Evolutionary conservation across 2,329 filamentous ascomycete species (phyloP).

Genomic region (Ampelomyces quisqualis): DNA sequence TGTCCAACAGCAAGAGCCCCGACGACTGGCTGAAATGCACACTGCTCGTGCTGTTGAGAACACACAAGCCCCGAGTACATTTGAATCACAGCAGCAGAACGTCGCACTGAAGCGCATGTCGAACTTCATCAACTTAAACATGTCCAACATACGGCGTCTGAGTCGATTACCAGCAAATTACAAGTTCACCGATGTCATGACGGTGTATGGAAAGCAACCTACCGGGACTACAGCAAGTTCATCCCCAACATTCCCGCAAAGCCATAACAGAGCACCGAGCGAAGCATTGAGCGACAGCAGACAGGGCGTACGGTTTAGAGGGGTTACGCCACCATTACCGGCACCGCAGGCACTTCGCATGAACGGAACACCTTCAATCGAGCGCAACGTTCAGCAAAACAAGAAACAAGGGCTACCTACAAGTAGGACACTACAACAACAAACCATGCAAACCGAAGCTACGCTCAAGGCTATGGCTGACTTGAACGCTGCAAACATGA

Average conservation of each 20-base stretch:
- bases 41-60: slow-evolving; percentile 14
- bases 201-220: slow-evolving; percentile 18
- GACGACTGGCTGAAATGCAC: slow-evolving; percentile 19
- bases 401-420: slow-evolving; percentile 5
- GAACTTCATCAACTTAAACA: slow-evolving; percentile 19
- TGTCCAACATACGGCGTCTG: slow-evolving; percentile 20
- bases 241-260: neutral
- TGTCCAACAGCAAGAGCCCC: slow-evolving; percentile 2
- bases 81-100: slow-evolving; percentile 17
- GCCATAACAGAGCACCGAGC: slow-evolving; percentile 1
- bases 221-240: neutral
- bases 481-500: neutral
- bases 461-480: neutral
- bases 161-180: slow-evolving; percentile 17
- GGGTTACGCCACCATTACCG: slow-evolving; percentile 5
- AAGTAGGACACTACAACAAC: neutral
- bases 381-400: slow-evolving; percentile 1
- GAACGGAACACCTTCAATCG: slow-evolving; percentile 5
- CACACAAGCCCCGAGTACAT: slow-evolving; percentile 13
- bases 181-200: slow-evolving; percentile 21
- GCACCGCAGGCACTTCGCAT: slow-evolving; percentile 11
- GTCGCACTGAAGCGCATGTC: slow-evolving; percentile 18
- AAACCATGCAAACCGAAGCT: neutral
- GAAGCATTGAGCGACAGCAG: slow-evolving; percentile 2
- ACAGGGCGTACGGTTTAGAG: slow-evolving; percentile 8